Conservation (phyloP, 2,329 filamentous ascomycete genomes). For the Xylariaceae sp. region DNA sequence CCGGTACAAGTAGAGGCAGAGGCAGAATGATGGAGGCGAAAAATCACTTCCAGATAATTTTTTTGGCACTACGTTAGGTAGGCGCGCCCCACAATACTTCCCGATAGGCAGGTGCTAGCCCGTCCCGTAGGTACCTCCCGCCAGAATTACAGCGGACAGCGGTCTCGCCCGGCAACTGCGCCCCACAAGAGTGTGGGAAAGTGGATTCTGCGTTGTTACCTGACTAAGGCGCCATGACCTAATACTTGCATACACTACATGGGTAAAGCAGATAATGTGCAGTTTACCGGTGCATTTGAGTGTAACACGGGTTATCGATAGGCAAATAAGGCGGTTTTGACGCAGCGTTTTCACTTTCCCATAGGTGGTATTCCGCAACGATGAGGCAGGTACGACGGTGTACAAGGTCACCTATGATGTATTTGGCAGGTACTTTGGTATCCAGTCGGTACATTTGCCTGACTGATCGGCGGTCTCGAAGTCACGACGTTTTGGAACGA, state of each 20-base stretch:
- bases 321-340: not conserved
- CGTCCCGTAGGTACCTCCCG: not conserved
- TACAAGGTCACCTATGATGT: not conserved
- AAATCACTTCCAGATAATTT: conserved; percentile 27
- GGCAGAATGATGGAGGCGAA: conserved; percentile 26
- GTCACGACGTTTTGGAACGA: too few species aligned
- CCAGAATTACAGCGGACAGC: not conserved
- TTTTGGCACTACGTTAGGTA: conserved; percentile 23
- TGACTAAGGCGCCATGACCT: not conserved
- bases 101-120: not conserved
- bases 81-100: conserved; percentile 19
- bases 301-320: not conserved
- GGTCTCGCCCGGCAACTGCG: not conserved
- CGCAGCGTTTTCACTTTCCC: not conserved
- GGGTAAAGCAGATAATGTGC: not conserved
- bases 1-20: conserved; percentile 18
- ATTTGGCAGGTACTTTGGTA: not conserved
- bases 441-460: not conserved
- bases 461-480: too few species aligned
- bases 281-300: not conserved
- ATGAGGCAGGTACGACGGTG: not conserved
- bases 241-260: not conserved
- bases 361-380: not conserved
- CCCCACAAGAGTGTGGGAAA: not conserved
- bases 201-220: not conserved